These are phyloP conservation scores for Dalbergia cultrata DNA, from an alignment of 306 rosid species.

Conservation along the genomic window DNA sequence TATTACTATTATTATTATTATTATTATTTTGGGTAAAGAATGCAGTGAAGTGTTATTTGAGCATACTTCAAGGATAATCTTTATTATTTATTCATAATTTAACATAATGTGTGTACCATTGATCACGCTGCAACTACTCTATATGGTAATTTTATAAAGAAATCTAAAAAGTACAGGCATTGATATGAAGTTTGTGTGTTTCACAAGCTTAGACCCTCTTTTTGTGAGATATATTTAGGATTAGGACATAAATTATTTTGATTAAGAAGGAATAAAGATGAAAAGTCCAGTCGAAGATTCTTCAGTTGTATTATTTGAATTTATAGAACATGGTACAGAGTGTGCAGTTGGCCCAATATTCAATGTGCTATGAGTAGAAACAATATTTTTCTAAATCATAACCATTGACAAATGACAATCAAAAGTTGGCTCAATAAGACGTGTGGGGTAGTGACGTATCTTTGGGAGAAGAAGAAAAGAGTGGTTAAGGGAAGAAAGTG, in stretches of 20 bases:
- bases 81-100: too few species aligned
- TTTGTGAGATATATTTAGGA: background rate
- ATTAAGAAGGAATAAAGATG: background rate
- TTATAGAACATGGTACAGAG: too few species aligned
- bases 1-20: too few species aligned
- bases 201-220: background rate
- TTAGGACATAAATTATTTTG: background rate
- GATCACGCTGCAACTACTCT: background rate
- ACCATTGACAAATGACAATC: background rate
- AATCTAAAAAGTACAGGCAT: background rate
- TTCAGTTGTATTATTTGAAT: too few species aligned
- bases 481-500: background rate
- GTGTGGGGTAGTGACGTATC: constrained; percentile 32
- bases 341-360: too few species aligned
- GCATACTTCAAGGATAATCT: too few species aligned
- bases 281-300: background rate
- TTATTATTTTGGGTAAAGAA: too few species aligned
- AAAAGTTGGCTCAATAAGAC: constrained; percentile 25
- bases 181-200: background rate
- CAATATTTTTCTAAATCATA: too few species aligned
- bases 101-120: background rate
- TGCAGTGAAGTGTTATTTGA: too few species aligned
- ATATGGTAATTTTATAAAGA: too few species aligned
- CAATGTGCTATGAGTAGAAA: too few species aligned
- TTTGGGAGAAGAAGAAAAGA: background rate